Base-by-base conservation (phyloP, 352 stramenopile genomes). In the Pythium biforme region DNA sequence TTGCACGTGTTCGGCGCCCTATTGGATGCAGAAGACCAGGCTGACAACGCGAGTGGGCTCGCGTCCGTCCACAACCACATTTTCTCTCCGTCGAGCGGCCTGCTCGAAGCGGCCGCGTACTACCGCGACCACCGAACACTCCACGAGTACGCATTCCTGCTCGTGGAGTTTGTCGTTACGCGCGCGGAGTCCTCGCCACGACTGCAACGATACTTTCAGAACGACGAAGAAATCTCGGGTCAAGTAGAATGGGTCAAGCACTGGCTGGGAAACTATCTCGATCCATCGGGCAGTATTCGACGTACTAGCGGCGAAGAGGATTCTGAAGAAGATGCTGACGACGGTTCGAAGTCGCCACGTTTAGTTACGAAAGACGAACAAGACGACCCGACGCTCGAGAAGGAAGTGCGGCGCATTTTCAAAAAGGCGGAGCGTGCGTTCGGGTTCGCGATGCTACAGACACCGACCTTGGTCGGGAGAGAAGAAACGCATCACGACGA, bases 41-140 rank as follows among this genome's bases (percentile, higher is more conserved):
- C 51, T 11, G 33, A 34, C 4, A 20, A 50, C 10, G 20, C 23
- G 4, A 46, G 4, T 10, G 27, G 23, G 0, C 46, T 54, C 12
- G 41, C 50, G 27, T 22, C 19, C 15, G 34, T 80, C 25, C 74
- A 87, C 49, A 60, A 64, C n/a, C 75, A 83, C 22, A 40, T 92
- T 9, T 79, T 89, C 31, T 92, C 79, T 0, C 72, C 81, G 3
- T 72, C 73, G 1, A 70, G 72, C 19, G 81, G 81, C 0, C 25
- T 89, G 19, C 65, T 92, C 0, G 81, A 92, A 56, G 83, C 72
- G 3, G 81, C 81, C 7, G 62, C 62, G 2, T 92, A 89, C 63
- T 90, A 89, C 48, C 74, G 79, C 50, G 77, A 86, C 54, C 77
- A 86, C 25, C 58, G 59, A 3, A 73, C 59, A 3, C 63, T 76